These are phyloP conservation scores for Talaromyces islandicus DNA, from an alignment of 2,329 filamentous ascomycete species.

Conservation along the genomic window DNA sequence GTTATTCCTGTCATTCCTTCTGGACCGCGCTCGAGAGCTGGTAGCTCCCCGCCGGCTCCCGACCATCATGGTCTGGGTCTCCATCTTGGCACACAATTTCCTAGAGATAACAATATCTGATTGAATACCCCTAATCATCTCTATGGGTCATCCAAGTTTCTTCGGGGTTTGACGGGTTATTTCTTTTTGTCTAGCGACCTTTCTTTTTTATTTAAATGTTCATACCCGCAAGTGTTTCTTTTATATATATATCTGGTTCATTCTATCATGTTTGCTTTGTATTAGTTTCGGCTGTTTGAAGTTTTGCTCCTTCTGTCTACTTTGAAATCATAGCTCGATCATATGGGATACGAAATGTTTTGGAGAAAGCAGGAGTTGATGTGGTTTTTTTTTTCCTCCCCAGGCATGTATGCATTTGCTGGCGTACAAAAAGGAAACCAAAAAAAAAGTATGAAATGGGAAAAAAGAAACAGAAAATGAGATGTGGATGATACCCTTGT, in stretches of 20 bases:
- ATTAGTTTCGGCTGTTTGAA: not conserved
- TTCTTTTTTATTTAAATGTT: slow-evolving; percentile 6
- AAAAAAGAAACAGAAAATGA: not conserved
- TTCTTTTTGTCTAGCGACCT: not conserved
- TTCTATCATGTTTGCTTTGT: not conserved
- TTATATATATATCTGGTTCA: not conserved
- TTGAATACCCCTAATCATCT: not conserved
- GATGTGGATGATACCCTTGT: not conserved
- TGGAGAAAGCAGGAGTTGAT: not conserved
- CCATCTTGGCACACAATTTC: slow-evolving; percentile 9
- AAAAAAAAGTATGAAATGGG: not conserved
- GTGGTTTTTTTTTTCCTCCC: not conserved
- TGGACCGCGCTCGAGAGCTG: slow-evolving; percentile 22
- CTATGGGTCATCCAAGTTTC: not conserved
- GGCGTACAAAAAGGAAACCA: not conserved
- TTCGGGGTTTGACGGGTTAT: not conserved
- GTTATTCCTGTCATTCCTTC: slow-evolving; percentile 13
- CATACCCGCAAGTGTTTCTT: not conserved
- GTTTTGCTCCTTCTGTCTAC: not conserved
- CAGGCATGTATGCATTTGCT: not conserved
- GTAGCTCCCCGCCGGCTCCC: slow-evolving; percentile 28
- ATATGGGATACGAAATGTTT: not conserved
- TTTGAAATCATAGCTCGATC: slow-evolving; percentile 2
- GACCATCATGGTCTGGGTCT: slow-evolving; percentile 19
- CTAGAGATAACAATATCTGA: not conserved